These are phyloP conservation scores for Ceratocystis diversiconidia DNA, from an alignment of 2,329 filamentous ascomycete species.

Conservation along the genomic window DNA sequence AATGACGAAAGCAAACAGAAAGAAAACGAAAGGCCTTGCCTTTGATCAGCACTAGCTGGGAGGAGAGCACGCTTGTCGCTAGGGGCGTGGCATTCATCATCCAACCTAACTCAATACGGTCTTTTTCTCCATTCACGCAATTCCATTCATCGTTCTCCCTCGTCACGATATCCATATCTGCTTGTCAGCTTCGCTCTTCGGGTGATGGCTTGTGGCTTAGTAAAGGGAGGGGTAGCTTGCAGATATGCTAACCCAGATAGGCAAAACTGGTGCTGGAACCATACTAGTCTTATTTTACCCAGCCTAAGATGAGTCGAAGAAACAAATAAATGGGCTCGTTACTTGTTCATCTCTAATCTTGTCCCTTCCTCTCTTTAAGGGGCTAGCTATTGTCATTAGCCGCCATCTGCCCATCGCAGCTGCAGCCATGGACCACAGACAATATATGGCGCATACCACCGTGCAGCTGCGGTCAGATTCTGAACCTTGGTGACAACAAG, in stretches of 20 bases:
- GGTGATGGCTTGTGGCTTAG: background rate
- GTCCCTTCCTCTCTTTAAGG: too few relatives aligned
- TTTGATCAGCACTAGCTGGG: background rate
- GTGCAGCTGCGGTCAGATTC: background rate
- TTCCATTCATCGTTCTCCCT: background rate
- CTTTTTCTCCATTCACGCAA: background rate
- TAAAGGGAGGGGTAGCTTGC: background rate
- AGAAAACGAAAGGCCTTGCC: background rate
- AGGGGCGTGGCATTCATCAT: background rate
- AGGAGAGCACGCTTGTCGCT: background rate
- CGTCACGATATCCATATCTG: background rate
- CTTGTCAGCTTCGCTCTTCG: background rate
- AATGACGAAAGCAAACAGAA: background rate
- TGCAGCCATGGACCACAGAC: too few relatives aligned
- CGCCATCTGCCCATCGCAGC: too few relatives aligned
- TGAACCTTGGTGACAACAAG: background rate
- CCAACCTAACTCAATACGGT: background rate
- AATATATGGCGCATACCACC: background rate
- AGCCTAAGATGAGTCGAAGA: background rate
- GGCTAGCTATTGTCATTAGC: too few relatives aligned
- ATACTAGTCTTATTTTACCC: background rate
- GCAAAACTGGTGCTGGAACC: background rate
- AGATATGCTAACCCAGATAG: background rate
- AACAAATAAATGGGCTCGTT: background rate
- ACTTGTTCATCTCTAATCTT: too few relatives aligned